Evolutionary conservation across 768 basidiomycete species (phyloP), one percentile per base, ranked within the genome.

Genomic region (Termitomyces sp.): DNA sequence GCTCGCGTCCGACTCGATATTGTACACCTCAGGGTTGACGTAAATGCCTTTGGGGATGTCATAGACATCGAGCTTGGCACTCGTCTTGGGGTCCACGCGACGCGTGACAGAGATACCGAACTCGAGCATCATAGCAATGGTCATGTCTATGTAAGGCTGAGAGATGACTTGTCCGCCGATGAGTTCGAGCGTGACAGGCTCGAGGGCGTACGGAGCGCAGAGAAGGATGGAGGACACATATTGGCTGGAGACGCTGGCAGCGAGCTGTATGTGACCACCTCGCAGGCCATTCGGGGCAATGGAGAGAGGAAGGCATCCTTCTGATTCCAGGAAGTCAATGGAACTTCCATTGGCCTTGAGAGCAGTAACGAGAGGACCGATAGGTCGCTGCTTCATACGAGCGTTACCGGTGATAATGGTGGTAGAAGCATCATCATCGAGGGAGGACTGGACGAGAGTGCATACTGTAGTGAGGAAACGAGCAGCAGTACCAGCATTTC

Each of bases 121-220:
- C 8, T 89, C 84, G 61, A 80, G 80, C 97, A 99, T 98, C 89
- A 99, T 97, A 9, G 94, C 87, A 65, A 97, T 89, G 9, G 97
- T 98, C 97, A 98, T 98, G 75, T 99, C 95, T 72, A 99, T 98
- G 76, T 98, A 99, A 0, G 95, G 95, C 74, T 98, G 96, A 6
- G 94, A 97, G 70, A 99, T 98, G 68, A 98, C 97, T 60, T 91
- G 87, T 0, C 94, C 96, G 12, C 96, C 97, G 0, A 85, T 89
- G 61, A 99, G 83, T 73, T 97, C 90, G 54, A 98, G 86, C 2
- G 86, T 87, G 60, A 97, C 83, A n/a, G 89, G 80, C 68, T 92
- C 79, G 31, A 72, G 66, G 1, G 96, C 95, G 68, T 98, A 99
- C 2, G 96, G 97, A 0, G 97, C 95, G 69, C 95, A 97, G 41